Conservation (phyloP, 108 stramenopile genomes). For the Epithemia pelagica region DNA sequence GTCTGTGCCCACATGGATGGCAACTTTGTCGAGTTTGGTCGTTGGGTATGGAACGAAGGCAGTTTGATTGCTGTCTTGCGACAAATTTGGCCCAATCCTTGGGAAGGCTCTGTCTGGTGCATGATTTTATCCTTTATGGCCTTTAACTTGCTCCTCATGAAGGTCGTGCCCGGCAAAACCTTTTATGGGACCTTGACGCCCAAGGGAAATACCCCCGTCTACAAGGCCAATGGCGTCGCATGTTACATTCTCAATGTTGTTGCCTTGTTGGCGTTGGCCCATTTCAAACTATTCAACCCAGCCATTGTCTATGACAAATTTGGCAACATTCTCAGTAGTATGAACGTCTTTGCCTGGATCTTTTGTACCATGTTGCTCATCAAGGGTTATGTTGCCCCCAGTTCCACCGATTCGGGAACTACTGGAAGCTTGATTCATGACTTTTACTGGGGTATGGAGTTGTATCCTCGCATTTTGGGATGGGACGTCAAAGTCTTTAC, state of each 20-base stretch:
- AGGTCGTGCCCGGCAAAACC: slow-evolving; percentile 49
- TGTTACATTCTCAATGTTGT: slow-evolving; percentile 44
- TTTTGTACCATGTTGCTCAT: slow-evolving; percentile 77
- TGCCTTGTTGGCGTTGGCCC: slow-evolving; percentile 20
- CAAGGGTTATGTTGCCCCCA: slow-evolving; percentile 87
- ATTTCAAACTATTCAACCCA: slow-evolving; percentile 17
- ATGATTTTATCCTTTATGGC: slow-evolving; percentile 48
- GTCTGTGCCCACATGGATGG: slow-evolving; percentile 38
- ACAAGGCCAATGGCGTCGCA: slow-evolving; percentile 64
- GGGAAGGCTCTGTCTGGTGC: slow-evolving; percentile 49
- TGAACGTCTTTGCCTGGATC: slow-evolving; percentile 91
- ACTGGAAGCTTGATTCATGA: slow-evolving; percentile 84
- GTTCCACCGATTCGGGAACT: slow-evolving; percentile 82
- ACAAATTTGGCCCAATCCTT: slow-evolving; percentile 37
- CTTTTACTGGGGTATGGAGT: slow-evolving; percentile 98
- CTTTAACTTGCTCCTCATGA: slow-evolving; percentile 54
- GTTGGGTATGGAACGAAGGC: slow-evolving; percentile 14
- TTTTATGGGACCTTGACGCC: slow-evolving; percentile 55
- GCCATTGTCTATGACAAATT: slow-evolving; percentile 73
- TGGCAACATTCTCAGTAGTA: slow-evolving; percentile 46
- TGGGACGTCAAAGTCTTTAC: slow-evolving; percentile 95
- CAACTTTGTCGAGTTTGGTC: slow-evolving; percentile 33
- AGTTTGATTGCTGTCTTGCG: slow-evolving; percentile 16
- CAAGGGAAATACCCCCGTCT: slow-evolving; percentile 63
- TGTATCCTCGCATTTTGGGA: slow-evolving; percentile 93